Conservation (phyloP, 371 early-diverging fungal species). For the Syncephalastrum monosporum region DNA sequence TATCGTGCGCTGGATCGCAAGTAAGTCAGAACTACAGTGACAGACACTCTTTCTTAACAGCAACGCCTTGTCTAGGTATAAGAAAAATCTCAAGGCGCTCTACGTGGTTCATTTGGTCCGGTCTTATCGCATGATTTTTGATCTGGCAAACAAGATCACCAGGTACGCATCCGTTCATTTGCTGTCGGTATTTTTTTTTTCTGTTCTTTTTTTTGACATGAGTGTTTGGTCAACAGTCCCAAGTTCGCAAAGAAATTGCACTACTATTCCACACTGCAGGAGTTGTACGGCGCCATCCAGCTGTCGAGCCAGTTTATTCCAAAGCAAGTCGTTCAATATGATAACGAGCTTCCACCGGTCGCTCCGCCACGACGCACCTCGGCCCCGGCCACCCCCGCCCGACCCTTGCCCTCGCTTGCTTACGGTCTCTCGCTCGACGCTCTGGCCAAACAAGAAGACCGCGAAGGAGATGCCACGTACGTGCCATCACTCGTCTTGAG, state of each 20-base stretch:
- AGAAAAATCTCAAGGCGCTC: conserved; percentile 89
- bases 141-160: conserved; percentile 44
- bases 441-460: conserved; percentile 26
- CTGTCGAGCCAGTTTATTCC: conserved; percentile 79
- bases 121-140: conserved; percentile 39
- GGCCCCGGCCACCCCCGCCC: background rate
- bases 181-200: background rate
- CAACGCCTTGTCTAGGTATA: conserved; percentile 57
- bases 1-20: conserved; percentile 76
- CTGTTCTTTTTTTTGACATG: background rate
- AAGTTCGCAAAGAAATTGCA: conserved; percentile 90
- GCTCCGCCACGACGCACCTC: conserved; percentile 4
- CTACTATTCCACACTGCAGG: conserved; percentile 72
- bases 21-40: conserved; percentile 32
- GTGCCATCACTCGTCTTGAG: conserved; percentile 33
- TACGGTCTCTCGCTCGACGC: conserved; percentile 38
- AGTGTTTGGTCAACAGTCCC: conserved; percentile 57
- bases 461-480: conserved; percentile 17
- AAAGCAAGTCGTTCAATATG: conserved; percentile 71
- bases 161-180: conserved; percentile 21
- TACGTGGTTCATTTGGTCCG: conserved; percentile 80
- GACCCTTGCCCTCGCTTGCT: conserved; percentile 30
- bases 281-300: conserved; percentile 67
- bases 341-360: conserved; percentile 16
- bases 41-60: background rate